phyloP scores from a whole-genome alignment of 2,329 filamentous ascomycete species.

The Cercospora zeina region DNA sequence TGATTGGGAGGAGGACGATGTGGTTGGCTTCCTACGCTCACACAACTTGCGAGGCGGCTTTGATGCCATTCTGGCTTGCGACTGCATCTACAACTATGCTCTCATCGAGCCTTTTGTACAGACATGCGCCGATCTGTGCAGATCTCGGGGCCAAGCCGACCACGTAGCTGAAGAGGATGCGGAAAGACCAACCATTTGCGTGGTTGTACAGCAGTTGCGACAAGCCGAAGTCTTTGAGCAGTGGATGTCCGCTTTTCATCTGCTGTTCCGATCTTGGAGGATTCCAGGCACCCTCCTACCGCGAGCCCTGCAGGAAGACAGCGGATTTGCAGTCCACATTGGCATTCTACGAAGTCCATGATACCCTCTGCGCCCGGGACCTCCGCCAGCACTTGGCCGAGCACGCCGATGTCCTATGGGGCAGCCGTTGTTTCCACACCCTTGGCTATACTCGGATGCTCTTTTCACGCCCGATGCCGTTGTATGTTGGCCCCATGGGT shows the following conservation, averaged over 20 bases:
- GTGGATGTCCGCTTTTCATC: conserved; percentile 71
- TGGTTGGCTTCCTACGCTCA: conserved; percentile 51
- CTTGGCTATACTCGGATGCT: not conserved
- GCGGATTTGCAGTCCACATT: conserved; percentile 81
- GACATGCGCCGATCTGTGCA: conserved; percentile 77
- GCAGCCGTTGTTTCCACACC: not conserved
- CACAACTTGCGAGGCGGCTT: conserved; percentile 46
- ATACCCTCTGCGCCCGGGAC: not conserved
- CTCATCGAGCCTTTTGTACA: conserved; percentile 74
- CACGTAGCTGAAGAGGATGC: not conserved
- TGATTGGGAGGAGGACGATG: conserved; percentile 75
- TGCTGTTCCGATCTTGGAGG: conserved; percentile 72
- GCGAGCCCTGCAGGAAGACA: conserved; percentile 59
- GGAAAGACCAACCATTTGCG: conserved; percentile 63
- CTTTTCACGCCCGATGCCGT: not conserved
- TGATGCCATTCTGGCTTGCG: conserved; percentile 72
- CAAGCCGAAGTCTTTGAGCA: conserved; percentile 79
- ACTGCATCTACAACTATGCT: conserved; percentile 93
- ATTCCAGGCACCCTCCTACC: conserved; percentile 65
- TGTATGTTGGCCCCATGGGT: not conserved
- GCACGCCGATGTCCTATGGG: not conserved
- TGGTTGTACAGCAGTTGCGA: conserved; percentile 87
- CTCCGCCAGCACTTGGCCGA: not conserved
- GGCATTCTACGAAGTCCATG: conserved; percentile 56
- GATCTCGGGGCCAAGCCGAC: conserved; percentile 39